These are phyloP conservation scores for Pseudophaeomoniella oleicola DNA, from an alignment of 2,329 filamentous ascomycete genomes.

Conservation along the genomic window DNA sequence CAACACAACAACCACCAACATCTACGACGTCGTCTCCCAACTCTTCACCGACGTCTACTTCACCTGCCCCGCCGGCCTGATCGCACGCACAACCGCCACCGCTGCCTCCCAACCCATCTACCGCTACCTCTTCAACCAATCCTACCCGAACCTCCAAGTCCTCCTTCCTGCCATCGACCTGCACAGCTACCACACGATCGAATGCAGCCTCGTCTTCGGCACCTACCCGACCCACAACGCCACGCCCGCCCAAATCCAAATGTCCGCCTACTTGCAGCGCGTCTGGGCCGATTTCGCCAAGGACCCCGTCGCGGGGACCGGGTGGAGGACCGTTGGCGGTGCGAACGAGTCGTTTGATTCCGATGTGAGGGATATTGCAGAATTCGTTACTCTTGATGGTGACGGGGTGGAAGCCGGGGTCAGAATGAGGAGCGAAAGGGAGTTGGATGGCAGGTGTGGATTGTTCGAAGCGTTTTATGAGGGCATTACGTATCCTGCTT, in stretches of 20 bases:
- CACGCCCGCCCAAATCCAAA: slow-evolving; percentile 17
- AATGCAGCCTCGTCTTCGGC: slow-evolving; percentile 21
- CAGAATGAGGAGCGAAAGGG: neutral
- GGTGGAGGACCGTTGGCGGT: slow-evolving; percentile 13
- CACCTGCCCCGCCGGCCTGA: slow-evolving; percentile 4
- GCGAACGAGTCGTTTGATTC: neutral
- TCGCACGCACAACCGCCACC: slow-evolving; percentile 5
- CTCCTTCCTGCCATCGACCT: slow-evolving; percentile 9
- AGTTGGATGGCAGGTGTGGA: neutral
- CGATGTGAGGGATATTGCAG: slow-evolving; percentile 1
- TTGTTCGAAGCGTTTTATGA: neutral
- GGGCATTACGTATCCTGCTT: neutral
- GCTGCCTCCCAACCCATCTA: slow-evolving; percentile 11
- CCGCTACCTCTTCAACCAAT: slow-evolving; percentile 23
- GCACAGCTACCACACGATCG: slow-evolving; percentile 19
- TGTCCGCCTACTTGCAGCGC: slow-evolving; percentile 16
- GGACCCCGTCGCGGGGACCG: slow-evolving; percentile 20
- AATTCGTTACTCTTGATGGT: neutral
- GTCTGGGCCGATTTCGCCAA: slow-evolving; percentile 22
- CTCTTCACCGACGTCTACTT: slow-evolving; percentile 2
- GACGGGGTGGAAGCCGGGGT: neutral
- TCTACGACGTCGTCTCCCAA: slow-evolving; percentile 2
- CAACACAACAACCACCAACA: slow-evolving; percentile 1
- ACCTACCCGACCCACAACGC: slow-evolving; percentile 13
- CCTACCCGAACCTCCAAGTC: slow-evolving; percentile 17